Percentiles rank a stretch among this genome's conserved stretches.
phyloP scores from a whole-genome alignment of 768 basidiomycete genomes.

The Cystofilobasidium macerans region DNA sequence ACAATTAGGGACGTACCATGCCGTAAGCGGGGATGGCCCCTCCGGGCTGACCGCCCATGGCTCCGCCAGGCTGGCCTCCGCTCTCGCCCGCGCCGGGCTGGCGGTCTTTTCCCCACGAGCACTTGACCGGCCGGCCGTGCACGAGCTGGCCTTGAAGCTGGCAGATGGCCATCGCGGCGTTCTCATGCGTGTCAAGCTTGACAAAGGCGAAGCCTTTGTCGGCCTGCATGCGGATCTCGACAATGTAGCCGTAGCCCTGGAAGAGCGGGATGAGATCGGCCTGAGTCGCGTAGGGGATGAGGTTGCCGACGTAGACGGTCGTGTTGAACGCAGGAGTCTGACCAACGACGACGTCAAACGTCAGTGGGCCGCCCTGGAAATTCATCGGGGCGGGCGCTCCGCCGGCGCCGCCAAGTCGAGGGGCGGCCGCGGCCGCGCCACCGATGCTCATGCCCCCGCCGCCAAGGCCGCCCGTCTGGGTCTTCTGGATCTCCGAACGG shows the following conservation, averaged over 20 bases:
- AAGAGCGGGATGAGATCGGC: slow-evolving; percentile 95
- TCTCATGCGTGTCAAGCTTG: slow-evolving; percentile 95
- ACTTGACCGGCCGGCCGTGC: slow-evolving; percentile 93
- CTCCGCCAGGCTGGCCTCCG: slow-evolving; percentile 24
- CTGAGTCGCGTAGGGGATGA: slow-evolving; percentile 93
- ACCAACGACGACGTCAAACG: slow-evolving; percentile 82
- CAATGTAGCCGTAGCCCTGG: slow-evolving; percentile 87
- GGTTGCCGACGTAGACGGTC: slow-evolving; percentile 96
- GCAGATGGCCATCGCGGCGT: slow-evolving; percentile 95
- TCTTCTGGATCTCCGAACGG: slow-evolving; percentile 55
- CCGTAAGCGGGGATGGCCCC: slow-evolving; percentile 26
- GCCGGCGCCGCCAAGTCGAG: slow-evolving; percentile 22
- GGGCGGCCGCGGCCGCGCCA: slow-evolving; percentile 25
- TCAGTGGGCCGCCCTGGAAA: slow-evolving; percentile 76
- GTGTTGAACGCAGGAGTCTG: slow-evolving; percentile 91
- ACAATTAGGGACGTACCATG: slow-evolving; percentile 13
- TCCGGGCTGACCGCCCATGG: slow-evolving; percentile 25
- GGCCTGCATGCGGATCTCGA: slow-evolving; percentile 97
- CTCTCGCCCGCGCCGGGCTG: slow-evolving; percentile 17
- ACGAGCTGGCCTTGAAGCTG: slow-evolving; percentile 95
- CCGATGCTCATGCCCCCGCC: slow-evolving; percentile 26
- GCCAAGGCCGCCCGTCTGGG: slow-evolving; percentile 52
- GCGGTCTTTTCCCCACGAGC: slow-evolving; percentile 93
- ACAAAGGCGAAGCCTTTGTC: slow-evolving; percentile 98
- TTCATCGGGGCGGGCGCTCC: slow-evolving; percentile 70